phyloP scores from a whole-genome alignment of 176 grass and related monocot genomes.

The Carex pumila region DNA sequence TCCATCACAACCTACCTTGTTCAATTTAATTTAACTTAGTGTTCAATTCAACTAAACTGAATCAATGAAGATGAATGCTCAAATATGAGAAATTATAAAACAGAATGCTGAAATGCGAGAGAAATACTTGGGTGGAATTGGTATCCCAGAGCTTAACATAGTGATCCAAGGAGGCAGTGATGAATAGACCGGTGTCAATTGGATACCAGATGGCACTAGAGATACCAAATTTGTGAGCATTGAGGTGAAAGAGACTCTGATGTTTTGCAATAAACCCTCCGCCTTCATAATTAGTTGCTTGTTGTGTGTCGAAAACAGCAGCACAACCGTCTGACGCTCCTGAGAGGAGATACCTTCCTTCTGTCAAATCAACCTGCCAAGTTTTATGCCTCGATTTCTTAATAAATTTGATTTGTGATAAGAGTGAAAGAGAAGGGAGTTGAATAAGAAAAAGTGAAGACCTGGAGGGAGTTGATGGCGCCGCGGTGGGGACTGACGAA shows the following conservation, averaged over 20 bases:
- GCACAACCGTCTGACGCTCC: constrained; percentile 70
- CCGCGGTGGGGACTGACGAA: constrained; percentile 62
- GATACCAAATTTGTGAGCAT: constrained; percentile 65
- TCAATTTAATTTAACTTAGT: too few relatives aligned
- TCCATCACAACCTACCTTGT: constrained; percentile 65
- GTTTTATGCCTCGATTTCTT: too few relatives aligned
- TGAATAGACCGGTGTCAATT: constrained; percentile 76
- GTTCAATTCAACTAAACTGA: too few relatives aligned
- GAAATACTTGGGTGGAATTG: constrained; percentile 65
- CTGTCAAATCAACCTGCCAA: constrained; percentile 75
- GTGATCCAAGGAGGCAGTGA: constrained; percentile 78
- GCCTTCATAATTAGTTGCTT: constrained; percentile 31
- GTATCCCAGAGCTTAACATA: constrained; percentile 96
- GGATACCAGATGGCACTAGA: constrained; percentile 82
- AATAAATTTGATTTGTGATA: background rate
- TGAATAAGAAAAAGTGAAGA: constrained; percentile 1
- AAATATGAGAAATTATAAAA: background rate
- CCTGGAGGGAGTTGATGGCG: constrained; percentile 87
- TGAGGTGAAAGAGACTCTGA: constrained; percentile 50
- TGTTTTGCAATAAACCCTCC: constrained; percentile 64
- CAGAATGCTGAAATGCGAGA: background rate
- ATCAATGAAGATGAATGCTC: constrained; percentile 5
- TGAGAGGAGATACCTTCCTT: constrained; percentile 75
- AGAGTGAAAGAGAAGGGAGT: background rate
- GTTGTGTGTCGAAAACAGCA: constrained; percentile 64